Conservation (phyloP, 1,284 basidiomycete species). For the Vanrija sp. region DNA sequence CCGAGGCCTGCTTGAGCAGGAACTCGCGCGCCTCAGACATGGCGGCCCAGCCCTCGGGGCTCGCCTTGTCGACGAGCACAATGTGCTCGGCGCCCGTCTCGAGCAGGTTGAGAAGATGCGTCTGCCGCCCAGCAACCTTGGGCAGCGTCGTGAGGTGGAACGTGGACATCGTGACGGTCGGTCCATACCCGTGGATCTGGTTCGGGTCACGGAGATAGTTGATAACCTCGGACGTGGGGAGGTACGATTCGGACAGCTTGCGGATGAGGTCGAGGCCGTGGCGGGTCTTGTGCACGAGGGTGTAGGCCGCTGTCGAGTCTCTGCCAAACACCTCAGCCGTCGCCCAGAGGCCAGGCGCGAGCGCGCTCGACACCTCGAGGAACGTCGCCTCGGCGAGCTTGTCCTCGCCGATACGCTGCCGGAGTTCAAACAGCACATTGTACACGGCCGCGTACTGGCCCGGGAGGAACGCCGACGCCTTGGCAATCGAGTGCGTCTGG, state of each 20-base stretch:
- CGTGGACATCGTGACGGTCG: constrained; percentile 72
- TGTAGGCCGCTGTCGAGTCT: constrained; percentile 19
- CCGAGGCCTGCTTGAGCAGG: constrained; percentile 54
- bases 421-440: constrained; percentile 48
- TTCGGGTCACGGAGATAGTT: neutral
- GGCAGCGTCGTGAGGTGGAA: constrained; percentile 75
- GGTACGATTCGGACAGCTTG: neutral
- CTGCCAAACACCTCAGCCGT: constrained; percentile 33
- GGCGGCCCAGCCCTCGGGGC: constrained; percentile 68
- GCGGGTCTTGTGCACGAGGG: constrained; percentile 35
- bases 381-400: constrained; percentile 28
- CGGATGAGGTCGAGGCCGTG: constrained; percentile 39
- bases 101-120: constrained; percentile 24
- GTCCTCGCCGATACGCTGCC: constrained; percentile 37
- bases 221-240: neutral
- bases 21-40: constrained; percentile 79
- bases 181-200: constrained; percentile 19
- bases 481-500: constrained; percentile 40
- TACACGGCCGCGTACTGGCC: constrained; percentile 50
- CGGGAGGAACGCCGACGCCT: constrained; percentile 50
- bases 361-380: constrained; percentile 48
- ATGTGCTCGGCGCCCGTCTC: constrained; percentile 44
- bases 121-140: constrained; percentile 56
- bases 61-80: constrained; percentile 83
- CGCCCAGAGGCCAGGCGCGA: constrained; percentile 49